A percentile compares a stretch with the other conserved stretches of the same genome.
phyloP scores from a whole-genome alignment of 768 basidiomycete species.

The Xerocomellus dryophilus region DNA sequence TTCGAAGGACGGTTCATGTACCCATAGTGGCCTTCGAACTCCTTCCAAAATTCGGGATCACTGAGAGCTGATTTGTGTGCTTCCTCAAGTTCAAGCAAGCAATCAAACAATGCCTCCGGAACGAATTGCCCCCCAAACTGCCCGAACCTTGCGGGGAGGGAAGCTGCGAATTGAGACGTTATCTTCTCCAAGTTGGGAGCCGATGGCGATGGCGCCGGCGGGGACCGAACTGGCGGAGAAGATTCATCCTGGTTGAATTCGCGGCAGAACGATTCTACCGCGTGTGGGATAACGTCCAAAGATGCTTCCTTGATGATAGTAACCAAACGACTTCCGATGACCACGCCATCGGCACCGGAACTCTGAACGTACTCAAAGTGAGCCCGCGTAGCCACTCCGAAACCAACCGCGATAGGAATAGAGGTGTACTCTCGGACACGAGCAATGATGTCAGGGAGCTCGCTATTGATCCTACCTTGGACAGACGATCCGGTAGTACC shows the following conservation, averaged over 20 bases:
- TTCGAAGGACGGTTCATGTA: constrained; percentile 96
- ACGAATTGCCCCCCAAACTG: constrained; percentile 98
- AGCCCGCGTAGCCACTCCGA: constrained; percentile 86
- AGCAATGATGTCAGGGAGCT: constrained; percentile 78
- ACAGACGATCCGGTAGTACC: constrained; percentile 94
- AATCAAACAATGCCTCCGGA: constrained; percentile 93
- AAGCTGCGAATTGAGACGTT: constrained; percentile 35
- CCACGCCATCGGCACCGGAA: constrained; percentile 93
- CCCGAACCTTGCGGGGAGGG: constrained; percentile 84
- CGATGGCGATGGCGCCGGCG: background rate
- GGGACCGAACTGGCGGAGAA: constrained; percentile 11
- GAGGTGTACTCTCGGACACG: constrained; percentile 77
- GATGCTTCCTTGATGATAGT: constrained; percentile 69
- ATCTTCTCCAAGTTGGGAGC: constrained; percentile 5
- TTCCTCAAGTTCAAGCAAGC: constrained; percentile 83
- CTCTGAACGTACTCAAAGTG: constrained; percentile 86
- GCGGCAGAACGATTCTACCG: constrained; percentile 71
- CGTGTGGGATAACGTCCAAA: constrained; percentile 43
- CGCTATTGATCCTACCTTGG: constrained; percentile 62
- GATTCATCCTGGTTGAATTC: constrained; percentile 53
- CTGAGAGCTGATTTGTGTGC: constrained; percentile 84
- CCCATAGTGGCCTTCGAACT: constrained; percentile 80
- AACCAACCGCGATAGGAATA: constrained; percentile 91
- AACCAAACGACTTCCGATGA: constrained; percentile 87
- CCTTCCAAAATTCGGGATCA: constrained; percentile 91